Evolutionary conservation across 2,329 filamentous ascomycete genomes (phyloP), one percentile per base, ranked within the genome.

Genomic region (Hypoxylon sp.): DNA sequence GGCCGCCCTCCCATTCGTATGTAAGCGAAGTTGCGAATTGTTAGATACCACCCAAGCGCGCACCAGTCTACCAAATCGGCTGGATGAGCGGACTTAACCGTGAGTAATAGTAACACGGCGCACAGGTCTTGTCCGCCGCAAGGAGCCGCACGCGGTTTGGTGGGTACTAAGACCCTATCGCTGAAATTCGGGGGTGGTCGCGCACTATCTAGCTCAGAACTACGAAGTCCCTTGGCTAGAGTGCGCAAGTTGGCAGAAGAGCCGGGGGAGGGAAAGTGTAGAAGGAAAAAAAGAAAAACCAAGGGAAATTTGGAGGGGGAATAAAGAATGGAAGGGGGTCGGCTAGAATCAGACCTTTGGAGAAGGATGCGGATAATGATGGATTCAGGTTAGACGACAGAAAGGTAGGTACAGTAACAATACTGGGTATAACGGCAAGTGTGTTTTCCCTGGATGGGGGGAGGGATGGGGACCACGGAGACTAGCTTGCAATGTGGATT

Each of bases 311-410:
- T 51, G 52, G 46, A 44, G 55, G 51, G 50, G 51, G 50, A 70
- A 69, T 67, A 71, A 70, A 58, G 65, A 74, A 71, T 59, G 66
- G 66, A 71, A 65, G 63, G 67, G 71, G 70, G 57, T 64, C 71
- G 67, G 72, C 69, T 71, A 70, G 71, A 68, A 71, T 62, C 46
- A 67, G 58, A 65, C 53, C 55, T 62, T 65, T 57, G 61, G 63
- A 51, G 46, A 67, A 52, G 63, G 58, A 61, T 67, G 67, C 67
- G 69, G 61, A 63, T 71, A 71, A 70, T 70, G 67, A 63, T 68
- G 54, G 63, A 66, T 68, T 71, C 53, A 59, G 66, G 71, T 68
- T 64, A 71, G 70, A 72, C 57, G 63, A 65, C 48, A 60, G 53
- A 42, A 50, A 55, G 33, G 48, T 62, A 58, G 62, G 66, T 59